Conservation (phyloP, 1,139 yeast species). For the Suhomyces terraborum region DNA sequence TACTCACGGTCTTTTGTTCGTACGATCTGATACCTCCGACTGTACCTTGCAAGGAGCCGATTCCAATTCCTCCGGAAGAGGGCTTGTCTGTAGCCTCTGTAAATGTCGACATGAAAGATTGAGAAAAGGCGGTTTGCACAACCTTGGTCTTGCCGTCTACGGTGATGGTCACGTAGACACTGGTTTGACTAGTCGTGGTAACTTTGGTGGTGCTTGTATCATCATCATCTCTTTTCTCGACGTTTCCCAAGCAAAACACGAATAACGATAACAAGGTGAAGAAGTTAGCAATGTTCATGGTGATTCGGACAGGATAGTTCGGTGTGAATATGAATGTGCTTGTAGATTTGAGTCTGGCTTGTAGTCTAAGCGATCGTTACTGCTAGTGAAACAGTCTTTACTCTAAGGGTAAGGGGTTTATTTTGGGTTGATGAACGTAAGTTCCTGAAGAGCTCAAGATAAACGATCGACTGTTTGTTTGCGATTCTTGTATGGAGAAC, state of each 20-base stretch:
- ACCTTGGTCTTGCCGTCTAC: slow-evolving; percentile 32
- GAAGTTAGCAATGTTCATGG: slow-evolving; percentile 6
- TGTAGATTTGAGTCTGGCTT: background rate
- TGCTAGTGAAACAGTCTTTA: too few relatives aligned
- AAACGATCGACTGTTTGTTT: background rate
- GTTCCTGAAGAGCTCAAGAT: background rate
- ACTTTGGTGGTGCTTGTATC: slow-evolving; percentile 1
- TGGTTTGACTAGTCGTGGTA: slow-evolving; percentile 9
- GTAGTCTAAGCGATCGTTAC: too few relatives aligned
- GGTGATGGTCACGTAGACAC: slow-evolving; percentile 42
- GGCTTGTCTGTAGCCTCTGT: slow-evolving; percentile 24
- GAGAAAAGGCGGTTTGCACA: slow-evolving; percentile 33
- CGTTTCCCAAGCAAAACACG: slow-evolving; percentile 7
- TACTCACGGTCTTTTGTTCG: slow-evolving; percentile 26
- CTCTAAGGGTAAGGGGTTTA: too few relatives aligned
- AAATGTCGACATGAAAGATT: slow-evolving; percentile 33
- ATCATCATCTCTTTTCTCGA: slow-evolving; percentile 7
- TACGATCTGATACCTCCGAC: slow-evolving; percentile 41
- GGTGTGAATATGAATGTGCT: background rate
- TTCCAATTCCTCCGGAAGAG: slow-evolving; percentile 37
- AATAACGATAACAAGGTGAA: slow-evolving; percentile 6
- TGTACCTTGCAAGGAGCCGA: slow-evolving; percentile 37
- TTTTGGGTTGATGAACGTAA: background rate
- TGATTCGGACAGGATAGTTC: background rate
- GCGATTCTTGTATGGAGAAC: background rate